Evolutionary conservation across 2,329 filamentous ascomycete species (phyloP).

Genomic region (Beauveria rudraprayagi): DNA sequence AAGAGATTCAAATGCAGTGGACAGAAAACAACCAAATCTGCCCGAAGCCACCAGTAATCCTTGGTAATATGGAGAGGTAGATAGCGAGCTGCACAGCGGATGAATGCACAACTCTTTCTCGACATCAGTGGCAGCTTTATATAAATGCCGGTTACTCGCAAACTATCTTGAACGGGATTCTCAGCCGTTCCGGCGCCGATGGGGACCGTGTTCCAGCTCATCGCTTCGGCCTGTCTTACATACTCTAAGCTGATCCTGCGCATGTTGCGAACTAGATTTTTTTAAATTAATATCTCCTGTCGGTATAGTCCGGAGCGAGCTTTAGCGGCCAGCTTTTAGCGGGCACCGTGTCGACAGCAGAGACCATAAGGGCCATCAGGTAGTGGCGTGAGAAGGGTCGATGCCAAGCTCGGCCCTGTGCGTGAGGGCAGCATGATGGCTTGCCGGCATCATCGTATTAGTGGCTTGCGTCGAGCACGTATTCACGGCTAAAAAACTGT

Average conservation of each 20-base stretch:
- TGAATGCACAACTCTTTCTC: neutral
- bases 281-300: neutral
- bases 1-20: neutral
- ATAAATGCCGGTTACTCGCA: neutral
- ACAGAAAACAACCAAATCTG: neutral
- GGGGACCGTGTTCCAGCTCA: neutral
- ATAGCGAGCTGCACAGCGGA: neutral
- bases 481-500: neutral
- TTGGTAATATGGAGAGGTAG: neutral
- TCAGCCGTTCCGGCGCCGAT: constrained; percentile 4
- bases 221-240: neutral
- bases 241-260: neutral
- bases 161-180: neutral
- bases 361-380: neutral
- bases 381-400: neutral
- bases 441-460: neutral
- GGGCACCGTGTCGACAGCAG: neutral
- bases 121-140: neutral
- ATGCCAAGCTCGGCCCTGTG: neutral
- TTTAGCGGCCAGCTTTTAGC: neutral
- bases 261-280: neutral
- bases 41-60: too few species aligned
- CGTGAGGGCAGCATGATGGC: neutral
- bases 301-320: neutral
- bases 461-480: neutral